Base-by-base conservation (phyloP, 2,329 filamentous ascomycete genomes). In the Lachnellula suecica region DNA sequence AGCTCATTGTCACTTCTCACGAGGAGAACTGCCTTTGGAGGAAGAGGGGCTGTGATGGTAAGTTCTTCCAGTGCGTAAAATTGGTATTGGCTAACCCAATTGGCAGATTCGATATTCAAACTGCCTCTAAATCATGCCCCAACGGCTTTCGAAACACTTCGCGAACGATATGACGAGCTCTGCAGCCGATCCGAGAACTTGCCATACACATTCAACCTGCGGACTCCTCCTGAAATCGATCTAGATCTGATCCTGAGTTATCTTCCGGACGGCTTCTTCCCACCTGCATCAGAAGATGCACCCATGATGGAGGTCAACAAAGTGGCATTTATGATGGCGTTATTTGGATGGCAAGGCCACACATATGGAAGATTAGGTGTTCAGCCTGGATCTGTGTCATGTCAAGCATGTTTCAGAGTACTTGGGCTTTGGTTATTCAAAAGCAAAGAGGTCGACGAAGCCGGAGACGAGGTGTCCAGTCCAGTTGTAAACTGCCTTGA, bases 371-470 rank as follows among this genome's bases (percentile, higher is more conserved):
- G 59, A 17, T 47, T 66, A n/a, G 64, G 66, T 2, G 40, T 34
- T 41, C 65, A 68, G 48, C 35, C 59, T 4, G 63, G 66, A 71
- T 84, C 63, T 70, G 85, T 66, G 50, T 73, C 58, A 71, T 99
- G 94, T 69, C 81, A 87, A 53, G 89, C 90, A 19, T 99, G 94
- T 68, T 88, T 96, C 65, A 85, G 94, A 53, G 84, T 92, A 1
- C 77, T 97, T 0, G 94, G 94, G 0, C 77, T 99, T 2, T 99
- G 94, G 94, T 87, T 99, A 76, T 97, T 96, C 69, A 88, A 85
- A 64, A 86, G 85, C 68, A 91, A 86, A 69, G 81, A 83, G 62
- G 79, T 87, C 25, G 79, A 82, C 52, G 70, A 72, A 15, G 77
- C 77, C 0, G 70, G 77, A 31, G 65, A 73, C 31, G 72, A 84